These are phyloP conservation scores for Brassica carinata DNA, from an alignment of 345 rosid species.

Conservation along the genomic window DNA sequence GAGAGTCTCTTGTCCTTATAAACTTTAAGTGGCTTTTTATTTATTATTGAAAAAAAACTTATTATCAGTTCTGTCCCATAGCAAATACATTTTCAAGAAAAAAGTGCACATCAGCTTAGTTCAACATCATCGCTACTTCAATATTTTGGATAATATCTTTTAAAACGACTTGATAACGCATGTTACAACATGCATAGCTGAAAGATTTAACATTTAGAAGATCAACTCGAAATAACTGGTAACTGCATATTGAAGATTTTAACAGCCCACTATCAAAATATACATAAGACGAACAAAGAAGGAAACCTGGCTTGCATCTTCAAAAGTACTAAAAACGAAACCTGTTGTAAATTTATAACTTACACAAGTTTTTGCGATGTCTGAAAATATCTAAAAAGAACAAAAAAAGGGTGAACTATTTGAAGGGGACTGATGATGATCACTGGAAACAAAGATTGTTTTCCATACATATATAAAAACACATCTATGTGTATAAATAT, in stretches of 20 bases:
- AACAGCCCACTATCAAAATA: not conserved
- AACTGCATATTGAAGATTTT: not conserved
- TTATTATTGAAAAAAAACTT: no score
- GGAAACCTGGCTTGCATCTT: not conserved
- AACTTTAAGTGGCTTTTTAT: no score
- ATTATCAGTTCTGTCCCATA: no score
- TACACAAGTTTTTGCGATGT: constrained; percentile 20
- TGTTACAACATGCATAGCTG: no score
- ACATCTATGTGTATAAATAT: constrained; percentile 1
- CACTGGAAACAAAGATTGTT: constrained; percentile 40
- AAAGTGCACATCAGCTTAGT: no score
- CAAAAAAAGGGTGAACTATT: constrained; percentile 2
- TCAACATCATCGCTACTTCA: no score
- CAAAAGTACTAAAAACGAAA: not conserved
- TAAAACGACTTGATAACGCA: no score
- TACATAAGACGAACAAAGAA: not conserved
- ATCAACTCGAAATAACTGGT: no score
- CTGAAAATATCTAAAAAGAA: constrained; percentile 3
- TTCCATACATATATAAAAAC: constrained; percentile 18
- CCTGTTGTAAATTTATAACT: constrained; percentile 33
- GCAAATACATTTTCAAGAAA: no score
- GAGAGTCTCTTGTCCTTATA: no score
- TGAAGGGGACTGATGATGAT: constrained; percentile 23
- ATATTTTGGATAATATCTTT: no score
- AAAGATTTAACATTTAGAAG: no score